A percentile compares a stretch with the other conserved stretches of the same genome.
These are phyloP conservation scores for Solanum gandarillasii DNA, from an alignment of 257 asterid genomes.

Conservation along the genomic window DNA sequence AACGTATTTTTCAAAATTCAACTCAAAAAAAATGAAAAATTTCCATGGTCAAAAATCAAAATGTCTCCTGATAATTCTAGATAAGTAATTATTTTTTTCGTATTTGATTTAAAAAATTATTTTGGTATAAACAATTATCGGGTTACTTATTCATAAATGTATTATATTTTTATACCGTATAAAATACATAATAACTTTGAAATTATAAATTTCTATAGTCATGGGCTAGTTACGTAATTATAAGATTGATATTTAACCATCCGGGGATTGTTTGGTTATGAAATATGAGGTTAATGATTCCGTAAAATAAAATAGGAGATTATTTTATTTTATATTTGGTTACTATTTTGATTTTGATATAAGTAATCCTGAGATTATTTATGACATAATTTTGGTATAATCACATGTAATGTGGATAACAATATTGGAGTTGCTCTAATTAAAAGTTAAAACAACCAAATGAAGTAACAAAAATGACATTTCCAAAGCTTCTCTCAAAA, in stretches of 20 bases:
- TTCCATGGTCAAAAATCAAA: background rate
- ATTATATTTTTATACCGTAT: too few species aligned
- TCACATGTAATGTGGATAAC: background rate
- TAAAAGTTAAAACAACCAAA: background rate
- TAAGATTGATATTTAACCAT: background rate
- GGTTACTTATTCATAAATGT: too few species aligned
- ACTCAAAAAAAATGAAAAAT: too few species aligned
- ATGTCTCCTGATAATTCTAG: background rate
- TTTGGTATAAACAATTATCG: too few species aligned
- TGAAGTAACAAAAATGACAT: background rate
- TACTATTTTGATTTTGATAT: background rate
- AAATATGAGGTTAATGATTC: background rate
- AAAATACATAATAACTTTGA: too few species aligned
- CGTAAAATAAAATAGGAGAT: background rate
- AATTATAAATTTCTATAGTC: too few species aligned
- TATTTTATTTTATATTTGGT: too few species aligned
- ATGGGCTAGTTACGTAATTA: background rate
- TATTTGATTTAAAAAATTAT: too few species aligned
- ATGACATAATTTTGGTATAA: background rate
- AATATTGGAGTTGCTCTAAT: background rate
- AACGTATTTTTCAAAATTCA: too few species aligned
- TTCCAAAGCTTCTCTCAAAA: background rate
- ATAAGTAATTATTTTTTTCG: too few species aligned
- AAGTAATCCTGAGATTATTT: too few species aligned
- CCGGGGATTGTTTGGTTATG: background rate